Percentiles rank a stretch among this genome's conserved stretches.
phyloP scores from a whole-genome alignment of 2,329 filamentous ascomycete species.

The Fusarium burgessii region DNA sequence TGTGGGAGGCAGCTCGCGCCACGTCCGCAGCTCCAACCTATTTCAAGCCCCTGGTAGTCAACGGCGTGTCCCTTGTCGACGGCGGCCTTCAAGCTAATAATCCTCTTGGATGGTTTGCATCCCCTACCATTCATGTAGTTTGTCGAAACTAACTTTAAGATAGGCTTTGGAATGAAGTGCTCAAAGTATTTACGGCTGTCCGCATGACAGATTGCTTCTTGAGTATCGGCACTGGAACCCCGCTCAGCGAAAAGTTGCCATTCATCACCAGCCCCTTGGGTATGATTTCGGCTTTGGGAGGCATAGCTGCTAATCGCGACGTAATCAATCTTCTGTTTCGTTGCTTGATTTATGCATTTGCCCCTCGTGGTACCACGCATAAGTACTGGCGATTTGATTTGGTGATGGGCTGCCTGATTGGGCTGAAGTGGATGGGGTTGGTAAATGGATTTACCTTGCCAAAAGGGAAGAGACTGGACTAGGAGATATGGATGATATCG shows the following conservation, averaged over 20 bases:
- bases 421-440: no score
- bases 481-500: no score
- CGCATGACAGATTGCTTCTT: not conserved
- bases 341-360: not conserved
- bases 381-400: not conserved
- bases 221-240: not conserved
- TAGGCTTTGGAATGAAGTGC: not conserved
- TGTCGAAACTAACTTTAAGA: not conserved
- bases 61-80: not conserved
- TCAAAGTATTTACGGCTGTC: not conserved
- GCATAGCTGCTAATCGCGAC: not conserved
- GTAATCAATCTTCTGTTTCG: not conserved
- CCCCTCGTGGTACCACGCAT: not conserved
- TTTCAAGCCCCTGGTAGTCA: not conserved
- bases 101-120: not conserved
- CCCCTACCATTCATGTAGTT: not conserved
- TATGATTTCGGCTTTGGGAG: not conserved
- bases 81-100: not conserved
- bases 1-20: not conserved
- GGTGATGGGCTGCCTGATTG: not conserved
- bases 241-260: not conserved
- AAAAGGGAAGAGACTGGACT: no score
- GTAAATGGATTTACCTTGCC: no score
- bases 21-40: not conserved
- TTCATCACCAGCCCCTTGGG: no score